A percentile compares a stretch with the other conserved stretches of the same genome.
These are phyloP conservation scores for Lasiodiplodia sp. DNA, from an alignment of 2,329 filamentous ascomycete species.

Conservation along the genomic window DNA sequence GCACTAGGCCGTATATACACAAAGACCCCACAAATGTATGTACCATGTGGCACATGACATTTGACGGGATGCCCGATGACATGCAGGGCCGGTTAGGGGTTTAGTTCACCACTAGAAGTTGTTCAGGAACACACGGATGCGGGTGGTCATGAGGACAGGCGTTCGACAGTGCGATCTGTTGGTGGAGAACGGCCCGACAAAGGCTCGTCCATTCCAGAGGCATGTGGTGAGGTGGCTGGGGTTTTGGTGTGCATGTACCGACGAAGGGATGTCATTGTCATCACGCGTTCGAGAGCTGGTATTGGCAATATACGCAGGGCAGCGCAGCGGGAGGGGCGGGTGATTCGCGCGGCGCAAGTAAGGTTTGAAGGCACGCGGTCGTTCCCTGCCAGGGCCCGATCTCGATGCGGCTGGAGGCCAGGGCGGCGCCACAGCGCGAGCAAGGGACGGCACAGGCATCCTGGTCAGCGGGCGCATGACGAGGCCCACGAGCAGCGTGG, in stretches of 20 bases:
- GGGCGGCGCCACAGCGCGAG: neutral
- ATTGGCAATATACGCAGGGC: neutral
- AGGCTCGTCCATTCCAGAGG: neutral
- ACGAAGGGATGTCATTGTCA: neutral
- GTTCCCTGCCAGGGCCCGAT: neutral
- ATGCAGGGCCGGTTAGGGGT: neutral
- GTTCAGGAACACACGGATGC: slow-evolving; percentile 1
- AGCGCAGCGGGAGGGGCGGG: neutral
- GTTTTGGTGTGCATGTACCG: slow-evolving; percentile 1
- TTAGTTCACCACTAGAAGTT: neutral
- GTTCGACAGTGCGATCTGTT: neutral
- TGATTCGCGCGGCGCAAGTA: neutral
- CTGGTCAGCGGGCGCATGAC: slow-evolving; percentile 24
- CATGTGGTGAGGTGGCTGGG: neutral
- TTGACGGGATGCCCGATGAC: neutral
- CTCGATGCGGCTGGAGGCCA: neutral
- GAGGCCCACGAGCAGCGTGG: slow-evolving; percentile 8
- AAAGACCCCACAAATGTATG: neutral
- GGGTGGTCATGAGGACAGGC: slow-evolving; percentile 3
- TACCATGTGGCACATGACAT: neutral
- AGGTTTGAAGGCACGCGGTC: slow-evolving; percentile 12
- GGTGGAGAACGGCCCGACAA: slow-evolving; percentile 3
- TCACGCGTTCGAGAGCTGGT: neutral
- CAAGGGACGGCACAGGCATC: slow-evolving; percentile 1
- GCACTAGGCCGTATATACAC: neutral